Percentiles rank a stretch among this genome's conserved stretches.
Evolutionary conservation across 805 yeast species (phyloP).

Genomic region (Candida argentea): DNA sequence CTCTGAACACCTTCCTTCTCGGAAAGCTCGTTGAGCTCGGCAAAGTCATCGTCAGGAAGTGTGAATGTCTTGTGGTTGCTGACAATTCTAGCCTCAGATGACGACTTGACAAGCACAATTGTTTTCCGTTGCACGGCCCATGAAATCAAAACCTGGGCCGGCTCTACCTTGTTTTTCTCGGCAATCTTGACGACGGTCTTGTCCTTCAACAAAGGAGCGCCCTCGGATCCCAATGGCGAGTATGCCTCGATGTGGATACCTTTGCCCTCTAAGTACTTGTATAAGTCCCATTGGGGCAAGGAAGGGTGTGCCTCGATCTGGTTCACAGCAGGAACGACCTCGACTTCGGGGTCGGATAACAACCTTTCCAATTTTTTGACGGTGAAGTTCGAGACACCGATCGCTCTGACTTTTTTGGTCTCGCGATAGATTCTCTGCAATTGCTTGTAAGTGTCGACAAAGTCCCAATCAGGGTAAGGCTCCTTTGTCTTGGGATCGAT

Average conservation of each 20-base stretch:
- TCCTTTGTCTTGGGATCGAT: constrained; percentile 29
- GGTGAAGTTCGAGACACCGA: constrained; percentile 74
- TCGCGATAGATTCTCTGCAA: constrained; percentile 45
- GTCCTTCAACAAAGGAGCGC: constrained; percentile 42
- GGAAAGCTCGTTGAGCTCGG: constrained; percentile 20
- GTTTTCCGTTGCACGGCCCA: constrained; percentile 53
- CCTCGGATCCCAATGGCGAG: constrained; percentile 62
- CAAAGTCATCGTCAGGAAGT: constrained; percentile 27
- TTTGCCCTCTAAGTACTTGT: constrained; percentile 40
- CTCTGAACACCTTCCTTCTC: constrained; percentile 23
- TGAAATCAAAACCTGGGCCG: constrained; percentile 45
- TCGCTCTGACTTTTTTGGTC: constrained; percentile 46
- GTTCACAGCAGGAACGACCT: constrained; percentile 54
- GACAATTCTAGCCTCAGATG: constrained; percentile 24
- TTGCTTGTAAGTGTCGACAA: constrained; percentile 49
- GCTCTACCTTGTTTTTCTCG: constrained; percentile 27
- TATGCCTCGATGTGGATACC: constrained; percentile 61
- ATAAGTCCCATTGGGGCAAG: constrained; percentile 53
- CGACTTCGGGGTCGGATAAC: constrained; percentile 37
- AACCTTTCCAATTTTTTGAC: constrained; percentile 40
- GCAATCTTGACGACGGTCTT: constrained; percentile 34
- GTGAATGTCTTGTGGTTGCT: constrained; percentile 26
- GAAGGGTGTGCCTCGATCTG: constrained; percentile 74
- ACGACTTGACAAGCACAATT: constrained; percentile 35
- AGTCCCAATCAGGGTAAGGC: constrained; percentile 27